Percentiles rank a stretch among this genome's conserved stretches.
These are phyloP conservation scores for Eucalyptus sideroxylon DNA, from an alignment of 345 rosid genomes.

Conservation along the genomic window DNA sequence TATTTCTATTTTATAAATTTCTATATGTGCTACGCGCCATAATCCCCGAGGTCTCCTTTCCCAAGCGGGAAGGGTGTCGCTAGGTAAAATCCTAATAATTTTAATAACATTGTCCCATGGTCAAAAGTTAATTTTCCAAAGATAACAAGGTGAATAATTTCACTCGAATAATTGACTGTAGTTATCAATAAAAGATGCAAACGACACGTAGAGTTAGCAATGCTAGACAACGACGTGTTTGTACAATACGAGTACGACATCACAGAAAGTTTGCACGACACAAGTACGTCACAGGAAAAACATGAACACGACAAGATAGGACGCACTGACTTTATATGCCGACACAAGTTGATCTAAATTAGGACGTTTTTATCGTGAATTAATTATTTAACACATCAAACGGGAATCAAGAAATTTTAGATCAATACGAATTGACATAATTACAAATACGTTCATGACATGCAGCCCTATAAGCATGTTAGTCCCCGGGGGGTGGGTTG, in stretches of 20 bases:
- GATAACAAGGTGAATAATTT: too few relatives aligned
- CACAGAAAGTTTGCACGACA: background rate
- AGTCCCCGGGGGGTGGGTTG: background rate
- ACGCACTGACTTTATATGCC: background rate
- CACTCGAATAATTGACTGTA: background rate
- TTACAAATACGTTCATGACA: too few relatives aligned
- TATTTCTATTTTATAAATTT: too few relatives aligned
- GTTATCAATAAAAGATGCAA: background rate
- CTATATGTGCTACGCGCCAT: too few relatives aligned
- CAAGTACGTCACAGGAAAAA: background rate
- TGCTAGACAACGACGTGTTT: background rate
- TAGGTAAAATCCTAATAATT: too few relatives aligned
- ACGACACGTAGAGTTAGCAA: background rate
- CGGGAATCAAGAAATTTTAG: background rate
- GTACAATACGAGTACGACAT: background rate
- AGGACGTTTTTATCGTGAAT: background rate
- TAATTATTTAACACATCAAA: background rate
- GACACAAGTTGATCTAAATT: background rate
- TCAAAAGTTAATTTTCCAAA: too few relatives aligned
- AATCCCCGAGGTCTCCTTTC: background rate
- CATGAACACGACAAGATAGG: background rate
- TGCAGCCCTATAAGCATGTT: background rate
- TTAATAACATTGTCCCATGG: too few relatives aligned
- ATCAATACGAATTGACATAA: background rate
- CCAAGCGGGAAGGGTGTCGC: too few relatives aligned